Evolutionary conservation across 1,284 basidiomycete species (phyloP).

Genomic region (Puccinia hordei): DNA sequence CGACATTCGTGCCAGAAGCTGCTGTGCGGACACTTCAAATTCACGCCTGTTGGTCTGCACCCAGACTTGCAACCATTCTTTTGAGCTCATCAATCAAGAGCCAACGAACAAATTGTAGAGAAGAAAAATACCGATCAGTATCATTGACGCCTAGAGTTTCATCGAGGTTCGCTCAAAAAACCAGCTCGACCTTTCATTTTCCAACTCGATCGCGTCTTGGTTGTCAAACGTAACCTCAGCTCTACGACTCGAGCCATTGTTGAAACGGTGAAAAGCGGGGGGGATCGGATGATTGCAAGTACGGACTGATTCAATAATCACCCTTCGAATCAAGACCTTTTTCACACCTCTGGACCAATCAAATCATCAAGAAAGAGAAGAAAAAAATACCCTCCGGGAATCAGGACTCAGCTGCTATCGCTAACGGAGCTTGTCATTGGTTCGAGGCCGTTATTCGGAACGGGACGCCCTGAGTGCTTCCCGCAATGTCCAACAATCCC

Average conservation of each 20-base stretch:
- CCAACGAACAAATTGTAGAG: no score
- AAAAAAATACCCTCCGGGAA: neutral
- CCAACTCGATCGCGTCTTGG: slow-evolving; percentile 6
- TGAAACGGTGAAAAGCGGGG: neutral
- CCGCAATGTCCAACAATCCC: slow-evolving; percentile 21
- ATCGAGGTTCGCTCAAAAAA: neutral
- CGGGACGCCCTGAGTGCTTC: neutral
- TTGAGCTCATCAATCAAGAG: no score
- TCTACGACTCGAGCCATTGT: neutral
- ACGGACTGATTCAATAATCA: neutral
- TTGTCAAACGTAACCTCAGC: no score
- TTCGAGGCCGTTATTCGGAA: neutral
- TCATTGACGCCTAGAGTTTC: no score
- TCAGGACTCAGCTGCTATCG: neutral
- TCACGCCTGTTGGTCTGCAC: no score
- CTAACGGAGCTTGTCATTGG: neutral
- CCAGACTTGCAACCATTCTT: no score
- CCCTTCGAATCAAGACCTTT: neutral
- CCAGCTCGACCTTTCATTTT: neutral
- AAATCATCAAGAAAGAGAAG: neutral
- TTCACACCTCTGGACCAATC: neutral
- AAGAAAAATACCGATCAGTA: no score
- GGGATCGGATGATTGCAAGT: neutral
- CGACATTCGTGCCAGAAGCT: no score
- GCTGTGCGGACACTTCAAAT: no score